Percentiles rank a stretch among this genome's conserved stretches.
Conservation (phyloP, 1,284 basidiomycete species). For the Vanrija sp. region DNA sequence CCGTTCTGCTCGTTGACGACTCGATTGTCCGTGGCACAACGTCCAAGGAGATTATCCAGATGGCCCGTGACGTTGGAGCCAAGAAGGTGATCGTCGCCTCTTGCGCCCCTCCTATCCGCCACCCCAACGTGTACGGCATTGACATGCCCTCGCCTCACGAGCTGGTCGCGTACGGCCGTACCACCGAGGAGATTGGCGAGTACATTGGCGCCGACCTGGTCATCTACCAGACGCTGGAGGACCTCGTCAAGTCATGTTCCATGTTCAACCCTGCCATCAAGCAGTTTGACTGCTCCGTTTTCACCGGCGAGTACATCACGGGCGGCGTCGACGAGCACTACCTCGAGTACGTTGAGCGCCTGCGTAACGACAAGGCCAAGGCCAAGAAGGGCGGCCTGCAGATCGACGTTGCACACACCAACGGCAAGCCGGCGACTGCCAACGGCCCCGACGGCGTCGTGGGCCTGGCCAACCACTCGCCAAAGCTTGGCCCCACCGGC, state of each 20-base stretch:
- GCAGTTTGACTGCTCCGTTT: constrained; percentile 94
- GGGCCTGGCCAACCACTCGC: constrained; percentile 49
- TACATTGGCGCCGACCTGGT: constrained; percentile 94
- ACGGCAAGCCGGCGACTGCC: constrained; percentile 29
- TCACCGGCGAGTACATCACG: constrained; percentile 94
- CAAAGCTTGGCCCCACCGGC: constrained; percentile 38
- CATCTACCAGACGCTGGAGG: constrained; percentile 93
- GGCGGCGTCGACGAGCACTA: constrained; percentile 90
- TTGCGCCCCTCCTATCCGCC: constrained; percentile 74
- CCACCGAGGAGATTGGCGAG: constrained; percentile 69
- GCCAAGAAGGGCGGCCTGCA: constrained; percentile 41
- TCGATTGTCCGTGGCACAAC: constrained; percentile 99
- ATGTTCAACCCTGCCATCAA: constrained; percentile 77
- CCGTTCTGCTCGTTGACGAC: constrained; percentile 94
- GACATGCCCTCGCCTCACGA: constrained; percentile 97
- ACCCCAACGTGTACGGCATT: constrained; percentile 97
- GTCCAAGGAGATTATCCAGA: constrained; percentile 97
- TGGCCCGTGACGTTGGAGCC: constrained; percentile 99
- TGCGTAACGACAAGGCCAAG: constrained; percentile 84
- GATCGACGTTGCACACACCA: constrained; percentile 25
- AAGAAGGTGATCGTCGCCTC: constrained; percentile 95
- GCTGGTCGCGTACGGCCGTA: constrained; percentile 84
- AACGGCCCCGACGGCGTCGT: constrained; percentile 48
- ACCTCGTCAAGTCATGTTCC: constrained; percentile 82
- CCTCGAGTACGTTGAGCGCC: constrained; percentile 67